These are phyloP conservation scores for Leishmania mexicana DNA, from an alignment of 208 protist genomes.

Conservation along the genomic window DNA sequence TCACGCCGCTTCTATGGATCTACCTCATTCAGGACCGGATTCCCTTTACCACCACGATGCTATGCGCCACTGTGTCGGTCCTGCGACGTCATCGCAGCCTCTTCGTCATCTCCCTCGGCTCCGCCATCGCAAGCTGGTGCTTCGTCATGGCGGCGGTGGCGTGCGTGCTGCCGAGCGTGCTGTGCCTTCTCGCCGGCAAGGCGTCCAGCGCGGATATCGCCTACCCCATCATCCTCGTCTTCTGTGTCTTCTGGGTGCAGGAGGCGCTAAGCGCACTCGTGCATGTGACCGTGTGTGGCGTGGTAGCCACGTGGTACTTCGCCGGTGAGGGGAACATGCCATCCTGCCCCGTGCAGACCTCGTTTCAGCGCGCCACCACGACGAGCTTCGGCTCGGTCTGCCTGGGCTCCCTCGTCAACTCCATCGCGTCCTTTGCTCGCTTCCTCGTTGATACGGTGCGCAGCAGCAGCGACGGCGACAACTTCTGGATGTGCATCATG, in stretches of 20 bases:
- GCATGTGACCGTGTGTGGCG: slow-evolving; percentile 74
- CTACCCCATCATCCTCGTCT: slow-evolving; percentile 28
- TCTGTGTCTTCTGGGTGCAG: slow-evolving; percentile 73
- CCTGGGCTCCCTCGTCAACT: slow-evolving; percentile 84
- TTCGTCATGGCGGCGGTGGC: slow-evolving; percentile 32
- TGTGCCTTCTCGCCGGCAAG: slow-evolving; percentile 27
- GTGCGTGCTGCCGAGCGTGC: slow-evolving; percentile 31
- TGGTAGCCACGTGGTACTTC: slow-evolving; percentile 91
- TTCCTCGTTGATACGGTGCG: slow-evolving; percentile 39
- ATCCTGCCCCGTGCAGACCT: slow-evolving; percentile 42
- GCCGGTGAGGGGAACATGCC: slow-evolving; percentile 62
- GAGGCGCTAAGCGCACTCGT: slow-evolving; percentile 65
- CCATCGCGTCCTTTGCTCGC: slow-evolving; percentile 65
- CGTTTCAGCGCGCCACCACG: slow-evolving; percentile 74
- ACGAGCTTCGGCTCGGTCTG: slow-evolving; percentile 89
- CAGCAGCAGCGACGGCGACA: slow-evolving; percentile 21
- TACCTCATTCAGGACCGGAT: slow-evolving; percentile 71
- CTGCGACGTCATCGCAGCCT: slow-evolving; percentile 47
- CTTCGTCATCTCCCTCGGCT: slow-evolving; percentile 37
- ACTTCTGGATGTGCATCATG: slow-evolving; percentile 60
- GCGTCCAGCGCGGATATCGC: slow-evolving; percentile 13
- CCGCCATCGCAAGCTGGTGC: slow-evolving; percentile 29
- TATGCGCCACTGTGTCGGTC: slow-evolving; percentile 40
- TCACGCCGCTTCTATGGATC: slow-evolving; percentile 58
- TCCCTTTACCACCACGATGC: slow-evolving; percentile 53